These are phyloP conservation scores for Leishmania guyanensis DNA, from an alignment of 208 protist genomes.

Conservation along the genomic window DNA sequence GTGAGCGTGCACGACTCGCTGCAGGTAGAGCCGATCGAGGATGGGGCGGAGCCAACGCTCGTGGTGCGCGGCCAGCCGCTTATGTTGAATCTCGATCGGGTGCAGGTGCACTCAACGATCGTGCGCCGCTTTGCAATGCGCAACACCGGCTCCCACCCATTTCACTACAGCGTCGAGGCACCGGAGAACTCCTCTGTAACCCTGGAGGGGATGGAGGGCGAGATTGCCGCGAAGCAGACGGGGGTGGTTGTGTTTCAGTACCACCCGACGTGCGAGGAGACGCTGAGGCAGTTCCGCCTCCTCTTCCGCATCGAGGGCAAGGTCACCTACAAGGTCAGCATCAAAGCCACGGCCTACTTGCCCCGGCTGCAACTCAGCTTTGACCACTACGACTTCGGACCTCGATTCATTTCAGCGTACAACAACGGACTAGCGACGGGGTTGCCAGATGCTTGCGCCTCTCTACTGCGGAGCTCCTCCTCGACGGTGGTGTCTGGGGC, in stretches of 20 bases:
- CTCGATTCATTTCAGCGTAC: constrained; percentile 84
- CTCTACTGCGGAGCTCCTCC: background rate
- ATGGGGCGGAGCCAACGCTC: constrained; percentile 32
- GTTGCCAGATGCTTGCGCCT: background rate
- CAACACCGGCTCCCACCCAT: constrained; percentile 91
- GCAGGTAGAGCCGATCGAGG: constrained; percentile 58
- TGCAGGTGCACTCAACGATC: constrained; percentile 91
- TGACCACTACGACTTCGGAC: constrained; percentile 91
- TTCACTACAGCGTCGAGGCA: constrained; percentile 82
- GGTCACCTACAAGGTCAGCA: constrained; percentile 77
- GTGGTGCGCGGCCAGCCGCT: constrained; percentile 45
- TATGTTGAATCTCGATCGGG: constrained; percentile 88
- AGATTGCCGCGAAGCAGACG: constrained; percentile 68
- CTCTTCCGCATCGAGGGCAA: constrained; percentile 80
- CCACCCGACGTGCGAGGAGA: constrained; percentile 73
- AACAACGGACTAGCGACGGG: constrained; percentile 23
- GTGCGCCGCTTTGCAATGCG: constrained; percentile 77
- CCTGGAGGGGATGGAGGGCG: constrained; percentile 65
- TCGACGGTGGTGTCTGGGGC: constrained; percentile 23
- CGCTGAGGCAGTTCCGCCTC: constrained; percentile 69
- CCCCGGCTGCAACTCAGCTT: constrained; percentile 92
- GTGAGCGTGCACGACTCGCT: constrained; percentile 91
- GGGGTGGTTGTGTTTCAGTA: constrained; percentile 78
- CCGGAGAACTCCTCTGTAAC: constrained; percentile 51
- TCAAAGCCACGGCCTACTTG: constrained; percentile 77